Evolutionary conservation across 331 rosid species (phyloP).

Genomic region (Pyracantha coccinea): DNA sequence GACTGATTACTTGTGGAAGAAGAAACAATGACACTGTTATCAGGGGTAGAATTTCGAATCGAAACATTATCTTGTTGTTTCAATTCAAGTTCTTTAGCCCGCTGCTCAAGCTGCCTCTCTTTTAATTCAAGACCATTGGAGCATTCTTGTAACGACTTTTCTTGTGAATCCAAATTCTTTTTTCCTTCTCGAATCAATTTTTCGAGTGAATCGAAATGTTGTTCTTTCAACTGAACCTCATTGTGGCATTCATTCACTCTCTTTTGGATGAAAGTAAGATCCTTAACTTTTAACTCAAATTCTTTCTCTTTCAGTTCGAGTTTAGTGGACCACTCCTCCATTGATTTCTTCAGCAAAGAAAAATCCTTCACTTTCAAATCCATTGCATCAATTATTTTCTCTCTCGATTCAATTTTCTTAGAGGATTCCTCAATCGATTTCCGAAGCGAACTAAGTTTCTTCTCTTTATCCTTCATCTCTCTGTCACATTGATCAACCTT

Average conservation of each 20-base stretch:
- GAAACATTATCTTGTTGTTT: not conserved
- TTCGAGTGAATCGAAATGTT: not conserved
- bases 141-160: not conserved
- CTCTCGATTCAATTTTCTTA: slow-evolving; percentile 5
- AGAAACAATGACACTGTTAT: not conserved
- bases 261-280: not conserved
- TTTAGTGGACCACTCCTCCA: slow-evolving; percentile 15
- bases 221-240: slow-evolving; percentile 9
- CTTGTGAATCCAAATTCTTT: not conserved
- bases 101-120: slow-evolving; percentile 15
- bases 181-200: not conserved
- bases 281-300: not conserved
- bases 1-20: not conserved
- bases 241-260: not conserved
- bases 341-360: slow-evolving; percentile 1
- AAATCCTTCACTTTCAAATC: slow-evolving; percentile 8
- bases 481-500: slow-evolving; percentile 5
- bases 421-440: slow-evolving; percentile 11
- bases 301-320: slow-evolving; percentile 8
- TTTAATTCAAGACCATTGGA: slow-evolving; percentile 7
- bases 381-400: slow-evolving; percentile 17
- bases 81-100: not conserved
- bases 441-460: not conserved
- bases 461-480: slow-evolving; percentile 11
- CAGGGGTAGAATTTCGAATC: not conserved